Evolutionary conservation across 1,284 basidiomycete genomes (phyloP).

Genomic region (Austroboletus novae-zelandiae): DNA sequence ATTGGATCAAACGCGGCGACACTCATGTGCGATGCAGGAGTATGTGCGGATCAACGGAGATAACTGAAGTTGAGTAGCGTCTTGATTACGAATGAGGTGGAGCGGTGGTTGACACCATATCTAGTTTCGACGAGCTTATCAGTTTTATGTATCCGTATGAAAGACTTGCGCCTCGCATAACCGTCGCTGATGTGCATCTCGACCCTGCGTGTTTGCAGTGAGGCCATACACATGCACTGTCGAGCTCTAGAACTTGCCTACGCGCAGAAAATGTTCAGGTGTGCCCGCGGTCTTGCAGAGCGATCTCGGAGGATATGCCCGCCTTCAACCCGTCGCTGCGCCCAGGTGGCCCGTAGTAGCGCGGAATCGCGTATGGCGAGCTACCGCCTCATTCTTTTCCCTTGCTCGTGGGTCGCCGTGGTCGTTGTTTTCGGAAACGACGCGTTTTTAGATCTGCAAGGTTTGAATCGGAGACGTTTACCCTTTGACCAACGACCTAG

Average conservation of each 20-base stretch:
- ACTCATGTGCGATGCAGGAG: constrained; percentile 42
- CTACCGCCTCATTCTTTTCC: neutral
- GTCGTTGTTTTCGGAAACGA: neutral
- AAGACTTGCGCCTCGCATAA: constrained; percentile 9
- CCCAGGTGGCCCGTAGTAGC: too few relatives aligned
- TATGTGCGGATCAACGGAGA: constrained; percentile 69
- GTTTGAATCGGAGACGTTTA: too few relatives aligned
- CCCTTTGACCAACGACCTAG: neutral
- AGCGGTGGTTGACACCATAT: neutral
- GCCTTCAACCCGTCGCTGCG: too few relatives aligned
- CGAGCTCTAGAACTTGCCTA: neutral
- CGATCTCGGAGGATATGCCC: too few relatives aligned
- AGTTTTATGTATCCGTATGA: constrained; percentile 5
- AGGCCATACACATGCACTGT: constrained; percentile 7
- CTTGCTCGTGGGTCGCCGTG: constrained; percentile 11
- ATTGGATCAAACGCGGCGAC: neutral
- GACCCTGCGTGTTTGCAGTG: constrained; percentile 18
- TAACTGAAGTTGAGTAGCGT: constrained; percentile 49
- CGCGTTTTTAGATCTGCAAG: neutral
- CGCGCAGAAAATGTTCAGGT: too few relatives aligned
- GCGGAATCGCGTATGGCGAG: neutral
- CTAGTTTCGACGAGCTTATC: constrained; percentile 4
- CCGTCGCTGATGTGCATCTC: constrained; percentile 1
- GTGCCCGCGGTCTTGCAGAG: too few relatives aligned
- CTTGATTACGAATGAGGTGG: too few relatives aligned